Percentiles rank a stretch among this genome's conserved stretches.
Conservation (phyloP, 805 yeast species). For the Allodekkera sacchari region DNA sequence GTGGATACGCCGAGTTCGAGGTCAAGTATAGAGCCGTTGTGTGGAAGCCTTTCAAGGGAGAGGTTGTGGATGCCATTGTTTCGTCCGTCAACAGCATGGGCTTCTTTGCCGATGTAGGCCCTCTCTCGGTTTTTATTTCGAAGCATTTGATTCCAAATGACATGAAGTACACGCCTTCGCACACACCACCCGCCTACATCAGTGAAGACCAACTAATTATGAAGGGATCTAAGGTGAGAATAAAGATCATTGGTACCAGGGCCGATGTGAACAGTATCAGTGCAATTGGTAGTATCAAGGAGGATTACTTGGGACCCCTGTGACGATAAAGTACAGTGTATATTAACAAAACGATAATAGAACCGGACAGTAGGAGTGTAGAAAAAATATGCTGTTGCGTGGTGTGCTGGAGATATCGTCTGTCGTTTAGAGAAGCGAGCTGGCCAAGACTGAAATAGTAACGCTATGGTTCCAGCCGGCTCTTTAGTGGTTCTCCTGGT, state of each 20-base stretch:
- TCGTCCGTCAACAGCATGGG: constrained; percentile 93
- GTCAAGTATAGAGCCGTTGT: constrained; percentile 95
- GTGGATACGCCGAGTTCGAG: constrained; percentile 93
- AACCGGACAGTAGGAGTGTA: too few relatives aligned
- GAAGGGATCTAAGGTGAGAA: constrained; percentile 87
- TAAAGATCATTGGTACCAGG: constrained; percentile 94
- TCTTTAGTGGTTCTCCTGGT: too few relatives aligned
- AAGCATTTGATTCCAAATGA: constrained; percentile 93
- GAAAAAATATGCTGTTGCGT: too few relatives aligned
- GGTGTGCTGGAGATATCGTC: too few relatives aligned
- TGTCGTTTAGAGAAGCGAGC: too few relatives aligned
- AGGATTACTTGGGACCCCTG: constrained; percentile 89
- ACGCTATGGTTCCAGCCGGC: too few relatives aligned
- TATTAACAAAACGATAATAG: not conserved
- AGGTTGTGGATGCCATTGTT: constrained; percentile 95
- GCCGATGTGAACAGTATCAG: constrained; percentile 96
- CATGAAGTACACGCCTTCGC: constrained; percentile 87
- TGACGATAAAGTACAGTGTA: too few relatives aligned
- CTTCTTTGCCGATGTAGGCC: constrained; percentile 97
- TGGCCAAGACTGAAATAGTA: too few relatives aligned
- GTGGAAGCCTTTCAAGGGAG: constrained; percentile 98
- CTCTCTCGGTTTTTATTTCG: constrained; percentile 87
- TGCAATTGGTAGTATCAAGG: constrained; percentile 97
- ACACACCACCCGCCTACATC: constrained; percentile 97
- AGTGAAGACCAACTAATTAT: constrained; percentile 92